Evolutionary conservation across 2,329 filamentous ascomycete genomes (phyloP), one percentile per base, ranked within the genome.

Genomic region (Fusarium poae): DNA sequence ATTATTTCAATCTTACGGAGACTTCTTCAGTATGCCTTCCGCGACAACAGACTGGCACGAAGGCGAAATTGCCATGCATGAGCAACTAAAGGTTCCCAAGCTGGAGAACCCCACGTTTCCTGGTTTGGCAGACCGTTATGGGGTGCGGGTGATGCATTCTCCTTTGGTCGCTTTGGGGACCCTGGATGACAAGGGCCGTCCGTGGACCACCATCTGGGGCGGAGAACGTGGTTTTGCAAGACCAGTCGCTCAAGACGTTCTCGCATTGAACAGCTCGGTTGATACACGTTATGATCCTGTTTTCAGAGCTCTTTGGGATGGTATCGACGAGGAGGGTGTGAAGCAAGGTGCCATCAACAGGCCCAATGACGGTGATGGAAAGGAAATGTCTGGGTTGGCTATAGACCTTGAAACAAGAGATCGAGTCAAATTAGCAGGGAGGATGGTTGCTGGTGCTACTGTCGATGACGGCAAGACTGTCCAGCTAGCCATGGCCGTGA

Each of bases 151-250:
- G 5, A 82, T 85, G 51, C 79, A 80, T 18, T 89, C 88, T 1
- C 89, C 92, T 1, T 82, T 96, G 10, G 82, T 96, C 16, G 92
- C 92, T 0, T 79, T 97, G 20, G 93, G 93, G 2, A 87, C 91
- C 0, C 79, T 94, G 2, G 92, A 96, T 73, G 77, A 80, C 4
- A 74, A 88, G 21, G 85, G 85, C 3, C 81, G 87, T 21, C 92
- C 91, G 2, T 97, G 93, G 93, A 91, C 90, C 18, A 91, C 91
- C 0, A 67, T 97, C 10, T 91, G 91, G 88, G 92, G 92, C n/a
- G 93, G 93, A 18, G 82, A 89, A 60, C 78, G 85, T 1, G 91
- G 91, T 0, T 92, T 95, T 70, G 87, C 88, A 0, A 82, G 85
- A 48, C 85, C 88, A 0, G 79, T 94, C 0, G 89, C 87, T 3